Conservation (phyloP, 352 stramenopile genomes). For the Aphanomyces euteiches region DNA sequence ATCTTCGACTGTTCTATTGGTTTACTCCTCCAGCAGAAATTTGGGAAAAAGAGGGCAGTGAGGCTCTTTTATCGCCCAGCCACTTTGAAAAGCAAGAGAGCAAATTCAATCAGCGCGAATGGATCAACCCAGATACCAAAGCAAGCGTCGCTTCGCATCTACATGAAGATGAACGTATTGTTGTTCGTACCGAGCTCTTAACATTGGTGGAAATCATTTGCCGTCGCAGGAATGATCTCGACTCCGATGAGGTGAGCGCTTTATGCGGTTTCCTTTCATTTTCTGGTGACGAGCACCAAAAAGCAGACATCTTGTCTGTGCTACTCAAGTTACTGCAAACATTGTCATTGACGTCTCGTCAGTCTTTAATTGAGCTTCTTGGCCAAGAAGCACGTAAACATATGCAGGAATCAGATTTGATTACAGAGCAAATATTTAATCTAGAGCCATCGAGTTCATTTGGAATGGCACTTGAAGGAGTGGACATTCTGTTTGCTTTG, state of each 20-base stretch:
- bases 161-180: not conserved
- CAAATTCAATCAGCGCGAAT: slow-evolving; percentile 21
- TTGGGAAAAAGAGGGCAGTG: slow-evolving; percentile 12
- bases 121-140: slow-evolving; percentile 29
- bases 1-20: slow-evolving; percentile 28
- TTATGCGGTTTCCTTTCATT: slow-evolving; percentile 22
- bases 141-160: slow-evolving; percentile 12
- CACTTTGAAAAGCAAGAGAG: slow-evolving; percentile 15
- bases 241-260: slow-evolving; percentile 4
- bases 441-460: slow-evolving; percentile 16
- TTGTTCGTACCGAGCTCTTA: slow-evolving; percentile 9
- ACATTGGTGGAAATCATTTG: slow-evolving; percentile 9
- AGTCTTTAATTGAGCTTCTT: not conserved
- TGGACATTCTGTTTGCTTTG: slow-evolving; percentile 18
- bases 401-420: slow-evolving; percentile 11
- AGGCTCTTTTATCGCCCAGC: slow-evolving; percentile 6
- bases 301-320: slow-evolving; percentile 6
- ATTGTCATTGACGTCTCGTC: not conserved
- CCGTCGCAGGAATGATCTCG: slow-evolving; percentile 2
- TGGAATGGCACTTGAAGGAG: not conserved
- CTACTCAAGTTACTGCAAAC: not conserved
- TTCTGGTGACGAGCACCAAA: slow-evolving; percentile 26
- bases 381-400: slow-evolving; percentile 4
- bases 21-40: slow-evolving; percentile 23
- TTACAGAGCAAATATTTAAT: not conserved